phyloP scores from a whole-genome alignment of 129 eudicot genomes.

The Arctium minus region DNA sequence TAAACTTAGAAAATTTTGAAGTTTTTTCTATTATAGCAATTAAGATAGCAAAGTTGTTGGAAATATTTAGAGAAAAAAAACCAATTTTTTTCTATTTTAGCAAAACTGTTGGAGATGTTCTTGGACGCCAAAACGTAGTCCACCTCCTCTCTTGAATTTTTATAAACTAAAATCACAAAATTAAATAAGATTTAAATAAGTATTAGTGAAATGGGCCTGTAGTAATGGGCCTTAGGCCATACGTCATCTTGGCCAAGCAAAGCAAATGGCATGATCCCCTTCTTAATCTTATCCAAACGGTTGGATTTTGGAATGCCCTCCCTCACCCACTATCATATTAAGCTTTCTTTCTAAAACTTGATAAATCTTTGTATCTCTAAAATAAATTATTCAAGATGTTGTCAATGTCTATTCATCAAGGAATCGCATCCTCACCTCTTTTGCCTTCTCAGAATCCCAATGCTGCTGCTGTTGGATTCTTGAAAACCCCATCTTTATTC shows the following conservation, averaged over 20 bases:
- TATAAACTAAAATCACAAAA: too few relatives aligned
- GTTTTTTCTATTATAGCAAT: too few relatives aligned
- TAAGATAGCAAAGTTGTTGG: too few relatives aligned
- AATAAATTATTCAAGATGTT: constrained; percentile 29
- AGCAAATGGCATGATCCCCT: constrained; percentile 7
- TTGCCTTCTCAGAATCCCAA: constrained; percentile 34
- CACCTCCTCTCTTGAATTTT: too few relatives aligned
- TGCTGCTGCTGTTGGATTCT: constrained; percentile 18
- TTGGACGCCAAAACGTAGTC: too few relatives aligned
- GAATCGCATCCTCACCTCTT: constrained; percentile 35
- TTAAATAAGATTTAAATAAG: too few relatives aligned
- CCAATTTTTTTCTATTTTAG: too few relatives aligned
- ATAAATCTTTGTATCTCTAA: constrained; percentile 5
- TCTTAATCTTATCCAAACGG: constrained; percentile 20
- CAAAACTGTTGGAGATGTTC: too few relatives aligned
- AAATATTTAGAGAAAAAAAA: too few relatives aligned
- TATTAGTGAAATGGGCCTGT: not conserved
- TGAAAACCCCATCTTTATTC: constrained; percentile 28
- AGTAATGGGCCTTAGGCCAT: not conserved
- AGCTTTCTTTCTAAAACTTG: constrained; percentile 2
- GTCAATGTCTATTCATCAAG: constrained; percentile 59
- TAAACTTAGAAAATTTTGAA: too few relatives aligned
- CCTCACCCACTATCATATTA: not conserved
- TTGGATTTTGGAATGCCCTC: not conserved
- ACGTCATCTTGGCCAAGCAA: not conserved